Evolutionary conservation across 192 early-diverging fungal genomes (phyloP), one percentile per base, ranked within the genome.

Genomic region (Diversispora epigaea): DNA sequence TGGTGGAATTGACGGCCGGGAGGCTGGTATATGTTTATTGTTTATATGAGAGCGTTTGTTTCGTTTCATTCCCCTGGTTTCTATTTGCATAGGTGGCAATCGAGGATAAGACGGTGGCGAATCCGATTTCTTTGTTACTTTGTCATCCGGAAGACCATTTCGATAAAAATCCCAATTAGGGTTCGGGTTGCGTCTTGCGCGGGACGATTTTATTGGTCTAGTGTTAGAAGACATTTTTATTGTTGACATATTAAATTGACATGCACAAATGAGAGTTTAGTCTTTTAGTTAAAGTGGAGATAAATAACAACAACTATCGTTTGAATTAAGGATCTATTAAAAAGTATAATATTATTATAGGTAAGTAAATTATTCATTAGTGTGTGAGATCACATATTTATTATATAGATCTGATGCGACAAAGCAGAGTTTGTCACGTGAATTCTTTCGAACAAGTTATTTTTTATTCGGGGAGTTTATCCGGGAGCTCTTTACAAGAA

Each of bases 91-190:
- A 19, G 43, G 72, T 43, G 43, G 61, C 14, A 17, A n/a, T 56
- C 22, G 54, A 45, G 19, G 55, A 47, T 71, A 49, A 49, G 22
- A n/a, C 7, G 77, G 71, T 10, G 82, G 80, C 17, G 82, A 67
- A 76, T 83, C 82, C 11, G 82, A 78, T 71, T 81, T 83, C 7
- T 79, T 76, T 62, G 81, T 83, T 21, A 83, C 78, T 57, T 62
- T 69, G 14, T 55, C 68, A 65, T 65, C 63, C 6, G 82, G 82
- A 17, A 71, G 54, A 11, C 82, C 82, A 79, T 84, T 84, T 39
- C 73, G 79, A 57, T 81, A 81, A 67, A 81, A 81, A 21, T 81
- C 82, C 82, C 82, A 81, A 71, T 84, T 80, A 19, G 69, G 52
- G 10, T 57, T 71, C 43, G 22, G 49, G 10, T 12, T 32, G 1